Conservation (phyloP, 306 rosid species). For the Rosa chinensis region DNA sequence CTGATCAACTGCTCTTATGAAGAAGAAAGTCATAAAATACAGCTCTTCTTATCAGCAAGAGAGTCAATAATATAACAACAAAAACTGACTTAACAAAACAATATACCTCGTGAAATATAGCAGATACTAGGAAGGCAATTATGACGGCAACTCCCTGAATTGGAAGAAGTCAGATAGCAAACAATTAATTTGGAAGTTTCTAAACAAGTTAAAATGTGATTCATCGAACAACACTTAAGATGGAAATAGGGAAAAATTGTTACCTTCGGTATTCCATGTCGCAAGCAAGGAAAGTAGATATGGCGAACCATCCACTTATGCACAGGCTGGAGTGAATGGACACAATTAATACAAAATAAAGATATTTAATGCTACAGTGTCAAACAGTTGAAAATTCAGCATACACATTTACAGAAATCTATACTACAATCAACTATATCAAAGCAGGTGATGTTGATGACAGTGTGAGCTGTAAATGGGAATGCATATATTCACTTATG, state of each 20-base stretch:
- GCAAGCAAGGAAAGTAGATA: slow-evolving; percentile 83
- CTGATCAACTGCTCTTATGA: not conserved
- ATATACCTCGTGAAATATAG: slow-evolving; percentile 89
- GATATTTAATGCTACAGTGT: not conserved
- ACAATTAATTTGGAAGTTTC: slow-evolving; percentile 14
- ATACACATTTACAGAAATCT: not conserved
- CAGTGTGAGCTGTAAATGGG: not conserved
- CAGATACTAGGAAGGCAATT: slow-evolving; percentile 80
- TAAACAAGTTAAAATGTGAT: not conserved
- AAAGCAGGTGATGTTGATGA: not conserved
- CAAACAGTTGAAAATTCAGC: not conserved
- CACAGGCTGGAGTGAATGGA: slow-evolving; percentile 67
- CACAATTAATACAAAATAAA: slow-evolving; percentile 2
- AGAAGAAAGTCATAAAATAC: not conserved
- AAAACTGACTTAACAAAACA: slow-evolving; percentile 1
- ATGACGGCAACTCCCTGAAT: slow-evolving; percentile 70
- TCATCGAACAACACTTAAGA: not conserved
- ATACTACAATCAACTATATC: not conserved
- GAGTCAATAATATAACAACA: not conserved
- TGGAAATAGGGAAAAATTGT: slow-evolving; percentile 3
- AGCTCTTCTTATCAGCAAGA: not conserved
- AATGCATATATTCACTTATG: not conserved
- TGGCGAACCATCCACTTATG: slow-evolving; percentile 99
- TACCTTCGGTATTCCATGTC: slow-evolving; percentile 86
- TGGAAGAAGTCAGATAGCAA: slow-evolving; percentile 14